These are phyloP conservation scores for Trichosporon sp. DNA, from an alignment of 1,284 basidiomycete genomes.

Conservation along the genomic window DNA sequence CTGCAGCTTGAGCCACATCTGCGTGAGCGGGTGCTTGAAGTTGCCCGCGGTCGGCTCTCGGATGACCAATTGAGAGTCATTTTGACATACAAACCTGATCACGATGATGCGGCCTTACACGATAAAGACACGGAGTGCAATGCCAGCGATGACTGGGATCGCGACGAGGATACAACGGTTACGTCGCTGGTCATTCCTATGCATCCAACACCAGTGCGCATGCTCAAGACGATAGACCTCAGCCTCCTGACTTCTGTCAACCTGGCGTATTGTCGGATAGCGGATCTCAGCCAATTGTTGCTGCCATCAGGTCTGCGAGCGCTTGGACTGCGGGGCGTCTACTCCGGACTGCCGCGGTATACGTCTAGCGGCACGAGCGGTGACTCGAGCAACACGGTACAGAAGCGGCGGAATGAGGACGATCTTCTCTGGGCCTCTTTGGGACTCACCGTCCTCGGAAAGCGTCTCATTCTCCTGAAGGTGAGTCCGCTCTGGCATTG, in stretches of 20 bases:
- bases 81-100: conserved; percentile 11
- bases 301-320: conserved; percentile 27
- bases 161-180: conserved; percentile 11
- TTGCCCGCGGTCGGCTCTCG: conserved; percentile 18
- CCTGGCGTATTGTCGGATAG: conserved; percentile 29
- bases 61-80: conserved; percentile 23
- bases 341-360: background rate
- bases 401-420: background rate
- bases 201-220: conserved; percentile 23
- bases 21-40: conserved; percentile 21
- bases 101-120: background rate
- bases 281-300: conserved; percentile 24
- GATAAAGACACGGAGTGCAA: background rate
- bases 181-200: conserved; percentile 26
- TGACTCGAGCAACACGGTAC: background rate
- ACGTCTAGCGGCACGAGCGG: background rate
- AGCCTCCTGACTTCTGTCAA: conserved; percentile 30
- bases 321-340: conserved; percentile 27
- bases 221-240: conserved; percentile 23
- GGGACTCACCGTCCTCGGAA: conserved; percentile 20
- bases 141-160: conserved; percentile 22
- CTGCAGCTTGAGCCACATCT: conserved; percentile 29
- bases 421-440: conserved; percentile 16
- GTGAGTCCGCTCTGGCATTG: conserved; percentile 23
- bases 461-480: conserved; percentile 31